phyloP scores from a whole-genome alignment of 176 grass and related monocot species.

The Rhynchospora pubera region DNA sequence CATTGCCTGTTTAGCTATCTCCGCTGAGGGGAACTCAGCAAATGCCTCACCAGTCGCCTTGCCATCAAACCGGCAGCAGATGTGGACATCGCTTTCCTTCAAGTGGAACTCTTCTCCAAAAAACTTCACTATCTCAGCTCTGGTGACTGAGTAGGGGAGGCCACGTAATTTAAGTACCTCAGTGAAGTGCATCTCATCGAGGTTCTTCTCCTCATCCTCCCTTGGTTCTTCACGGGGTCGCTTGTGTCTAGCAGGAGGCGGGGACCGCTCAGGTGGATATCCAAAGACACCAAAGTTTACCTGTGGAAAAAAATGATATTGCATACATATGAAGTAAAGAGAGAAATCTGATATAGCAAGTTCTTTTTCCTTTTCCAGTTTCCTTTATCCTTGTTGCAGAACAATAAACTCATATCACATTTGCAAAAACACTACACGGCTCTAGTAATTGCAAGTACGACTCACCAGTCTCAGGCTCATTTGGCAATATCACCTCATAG shows the following conservation, averaged over 20 bases:
- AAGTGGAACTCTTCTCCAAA: constrained; percentile 61
- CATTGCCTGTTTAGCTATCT: constrained; percentile 76
- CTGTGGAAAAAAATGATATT: background rate
- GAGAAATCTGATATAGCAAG: background rate
- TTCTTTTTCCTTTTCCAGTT: background rate
- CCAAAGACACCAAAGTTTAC: constrained; percentile 59
- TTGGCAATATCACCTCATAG: constrained; percentile 1
- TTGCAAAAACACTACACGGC: background rate
- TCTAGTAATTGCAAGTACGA: background rate
- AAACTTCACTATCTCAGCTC: constrained; percentile 69
- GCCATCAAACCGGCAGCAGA: constrained; percentile 38
- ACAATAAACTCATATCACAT: background rate
- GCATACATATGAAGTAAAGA: background rate
- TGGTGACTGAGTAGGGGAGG: constrained; percentile 65
- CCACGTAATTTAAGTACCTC: constrained; percentile 85
- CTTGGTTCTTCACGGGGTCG: constrained; percentile 42
- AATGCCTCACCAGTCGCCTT: constrained; percentile 75
- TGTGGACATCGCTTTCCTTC: constrained; percentile 63
- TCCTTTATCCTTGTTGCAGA: background rate
- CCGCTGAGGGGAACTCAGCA: constrained; percentile 65
- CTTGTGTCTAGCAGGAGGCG: constrained; percentile 50
- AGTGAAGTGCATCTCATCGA: constrained; percentile 66
- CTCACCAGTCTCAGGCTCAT: background rate
- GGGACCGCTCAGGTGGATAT: constrained; percentile 25
- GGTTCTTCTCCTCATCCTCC: constrained; percentile 20